Conservation (phyloP, 805 yeast species). For the Sungouiella thailandica region DNA sequence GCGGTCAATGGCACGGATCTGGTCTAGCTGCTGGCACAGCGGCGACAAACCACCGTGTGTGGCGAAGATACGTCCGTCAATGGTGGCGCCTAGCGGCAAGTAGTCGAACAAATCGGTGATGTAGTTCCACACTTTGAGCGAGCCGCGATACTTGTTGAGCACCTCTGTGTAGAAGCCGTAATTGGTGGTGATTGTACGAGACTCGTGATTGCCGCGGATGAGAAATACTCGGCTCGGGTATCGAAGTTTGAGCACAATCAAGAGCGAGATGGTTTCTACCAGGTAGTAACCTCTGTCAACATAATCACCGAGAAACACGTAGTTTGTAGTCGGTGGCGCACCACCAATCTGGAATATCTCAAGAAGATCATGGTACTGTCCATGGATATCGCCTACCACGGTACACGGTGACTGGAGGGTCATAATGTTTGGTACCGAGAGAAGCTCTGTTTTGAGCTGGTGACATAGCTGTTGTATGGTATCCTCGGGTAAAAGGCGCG, state of each 20-base stretch:
- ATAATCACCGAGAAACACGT: constrained; percentile 89
- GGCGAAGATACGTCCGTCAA: constrained; percentile 86
- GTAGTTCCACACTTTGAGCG: constrained; percentile 72
- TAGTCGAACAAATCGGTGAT: constrained; percentile 93
- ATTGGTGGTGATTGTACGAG: constrained; percentile 93
- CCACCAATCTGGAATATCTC: constrained; percentile 96
- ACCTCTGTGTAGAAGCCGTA: constrained; percentile 97
- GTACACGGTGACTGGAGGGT: constrained; percentile 83
- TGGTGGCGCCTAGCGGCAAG: constrained; percentile 57
- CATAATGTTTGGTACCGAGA: constrained; percentile 82
- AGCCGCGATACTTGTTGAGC: constrained; percentile 75
- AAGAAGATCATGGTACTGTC: constrained; percentile 89
- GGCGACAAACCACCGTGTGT: constrained; percentile 98
- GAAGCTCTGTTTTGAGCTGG: constrained; percentile 73
- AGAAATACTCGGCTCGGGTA: constrained; percentile 80
- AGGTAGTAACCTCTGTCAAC: constrained; percentile 94
- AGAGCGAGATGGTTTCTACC: constrained; percentile 83
- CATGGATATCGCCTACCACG: constrained; percentile 96
- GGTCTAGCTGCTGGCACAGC: constrained; percentile 89
- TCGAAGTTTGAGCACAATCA: constrained; percentile 78
- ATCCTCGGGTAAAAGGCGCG: constrained; percentile 36
- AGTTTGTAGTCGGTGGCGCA: constrained; percentile 87
- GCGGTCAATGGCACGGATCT: constrained; percentile 83
- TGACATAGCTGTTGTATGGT: constrained; percentile 33
- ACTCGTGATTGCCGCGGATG: constrained; percentile 93